Conservation (phyloP, 306 rosid genomes). For the Cicer arietinum region DNA sequence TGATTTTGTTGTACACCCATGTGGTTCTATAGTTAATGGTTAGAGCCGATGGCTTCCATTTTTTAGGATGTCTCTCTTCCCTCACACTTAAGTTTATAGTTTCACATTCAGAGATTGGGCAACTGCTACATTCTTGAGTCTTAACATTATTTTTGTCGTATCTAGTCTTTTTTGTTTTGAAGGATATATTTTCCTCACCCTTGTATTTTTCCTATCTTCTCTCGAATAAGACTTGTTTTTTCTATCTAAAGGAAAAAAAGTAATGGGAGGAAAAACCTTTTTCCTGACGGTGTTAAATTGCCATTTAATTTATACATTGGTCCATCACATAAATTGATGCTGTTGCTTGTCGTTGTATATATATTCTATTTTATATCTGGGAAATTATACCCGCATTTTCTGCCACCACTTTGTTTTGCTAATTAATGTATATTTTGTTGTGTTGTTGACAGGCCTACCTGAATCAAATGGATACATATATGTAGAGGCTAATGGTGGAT, state of each 20-base stretch:
- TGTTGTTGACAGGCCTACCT: conserved; percentile 61
- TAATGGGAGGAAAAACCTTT: conserved; percentile 1
- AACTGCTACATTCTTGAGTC: conserved; percentile 22
- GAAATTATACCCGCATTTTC: conserved; percentile 21
- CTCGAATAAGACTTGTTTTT: neutral
- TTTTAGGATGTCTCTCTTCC: conserved; percentile 18
- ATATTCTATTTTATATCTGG: neutral
- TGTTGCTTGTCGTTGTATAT: conserved; percentile 17
- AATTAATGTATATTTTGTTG: conserved; percentile 31
- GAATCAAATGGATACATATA: conserved; percentile 94
- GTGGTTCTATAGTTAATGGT: too few relatives aligned
- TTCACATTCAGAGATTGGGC: conserved; percentile 27
- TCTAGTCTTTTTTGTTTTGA: conserved; percentile 12
- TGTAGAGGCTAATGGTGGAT: conserved; percentile 96
- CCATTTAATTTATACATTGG: conserved; percentile 11
- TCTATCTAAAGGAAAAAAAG: conserved; percentile 10
- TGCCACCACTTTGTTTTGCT: conserved; percentile 16
- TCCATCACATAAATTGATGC: conserved; percentile 19
- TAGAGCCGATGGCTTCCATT: neutral
- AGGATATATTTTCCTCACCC: conserved; percentile 23
- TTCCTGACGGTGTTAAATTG: conserved; percentile 16
- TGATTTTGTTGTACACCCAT: neutral
- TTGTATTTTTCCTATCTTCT: conserved; percentile 24
- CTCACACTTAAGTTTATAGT: conserved; percentile 17
- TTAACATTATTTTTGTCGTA: conserved; percentile 11